Evolutionary conservation across 2,329 filamentous ascomycete species (phyloP), one percentile per base, ranked within the genome.

Genomic region (Colletotrichum sp.): DNA sequence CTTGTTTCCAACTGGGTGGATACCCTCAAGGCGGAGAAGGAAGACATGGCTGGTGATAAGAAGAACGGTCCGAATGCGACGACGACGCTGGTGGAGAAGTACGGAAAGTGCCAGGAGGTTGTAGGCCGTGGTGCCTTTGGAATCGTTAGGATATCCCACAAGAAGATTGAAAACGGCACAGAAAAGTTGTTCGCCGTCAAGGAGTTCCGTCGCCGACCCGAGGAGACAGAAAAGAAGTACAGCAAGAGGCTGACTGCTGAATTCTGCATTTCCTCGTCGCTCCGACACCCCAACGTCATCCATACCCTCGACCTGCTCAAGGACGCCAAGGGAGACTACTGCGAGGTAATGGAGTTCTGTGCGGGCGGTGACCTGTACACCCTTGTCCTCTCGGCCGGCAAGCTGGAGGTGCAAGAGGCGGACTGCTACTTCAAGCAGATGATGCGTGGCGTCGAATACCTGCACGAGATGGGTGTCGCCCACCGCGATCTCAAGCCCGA

Each of bases 391-490:
- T 93, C 97, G 8, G 95, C 96, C 49, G 95, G 95, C 75, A 98
- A 98, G 85, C 92, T 99, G 24, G 96, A 97, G 84, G 95, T 98
- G 34, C 89, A 92, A 76, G 97, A 99, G 85, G 96, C 97, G 76
- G 97, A 99, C 84, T 99, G 97, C 86, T 98, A 97, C 85, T 99
- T 99, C 90, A 98, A 99, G 87, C 97, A 99, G 85, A 93, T 99
- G 85, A 99, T 99, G 96, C 95, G 97, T 73, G 97, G 97, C 77
- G 97, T 99, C 68, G 96, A 99, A 85, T 99, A 99, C 85, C 96
- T 99, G 88, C 97, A 99, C 86, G 96, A 99, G 83, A 99, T 99
- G 97, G 97, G 97, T 72, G 97, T 99, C 30, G 96, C 97, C 15
- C 97, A 99, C 84, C 95, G 97, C 77, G 97, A 99, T 81, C 88